These are phyloP conservation scores for Crithidia mellificae DNA, from an alignment of 208 protist genomes.

Conservation along the genomic window DNA sequence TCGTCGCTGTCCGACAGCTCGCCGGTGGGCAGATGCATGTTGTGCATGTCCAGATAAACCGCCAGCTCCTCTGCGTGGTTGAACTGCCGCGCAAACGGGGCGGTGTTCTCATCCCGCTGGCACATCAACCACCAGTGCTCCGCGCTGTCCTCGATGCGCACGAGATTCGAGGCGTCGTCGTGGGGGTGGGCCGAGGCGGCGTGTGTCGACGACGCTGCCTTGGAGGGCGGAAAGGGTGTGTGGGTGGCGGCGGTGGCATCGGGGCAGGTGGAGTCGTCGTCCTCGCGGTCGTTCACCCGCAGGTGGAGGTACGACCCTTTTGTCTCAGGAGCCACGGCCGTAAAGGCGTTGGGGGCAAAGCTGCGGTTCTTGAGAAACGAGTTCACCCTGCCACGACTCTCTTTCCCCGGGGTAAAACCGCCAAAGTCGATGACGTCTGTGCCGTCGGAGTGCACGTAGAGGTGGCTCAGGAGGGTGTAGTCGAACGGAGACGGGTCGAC, in stretches of 20 bases:
- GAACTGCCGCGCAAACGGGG: slow-evolving; percentile 71
- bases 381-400: slow-evolving; percentile 28
- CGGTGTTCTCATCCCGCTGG: slow-evolving; percentile 35
- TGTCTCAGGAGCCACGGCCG: slow-evolving; percentile 13
- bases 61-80: slow-evolving; percentile 41
- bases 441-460: slow-evolving; percentile 74
- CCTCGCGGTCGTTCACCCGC: slow-evolving; percentile 33
- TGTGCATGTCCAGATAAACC: slow-evolving; percentile 40
- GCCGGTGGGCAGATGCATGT: slow-evolving; percentile 42
- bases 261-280: background rate
- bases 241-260: background rate
- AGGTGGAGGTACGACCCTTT: slow-evolving; percentile 50
- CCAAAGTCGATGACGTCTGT: slow-evolving; percentile 82
- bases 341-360: slow-evolving; percentile 14
- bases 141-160: slow-evolving; percentile 53
- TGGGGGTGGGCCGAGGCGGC: background rate
- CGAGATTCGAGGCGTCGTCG: slow-evolving; percentile 39
- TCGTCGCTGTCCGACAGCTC: background rate
- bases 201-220: background rate
- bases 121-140: slow-evolving; percentile 83
- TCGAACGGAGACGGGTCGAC: slow-evolving; percentile 61
- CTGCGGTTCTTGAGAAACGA: slow-evolving; percentile 54
- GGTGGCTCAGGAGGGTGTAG: slow-evolving; percentile 69
- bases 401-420: slow-evolving; percentile 41
- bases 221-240: background rate